Evolutionary conservation across 176 grass and related monocot species (phyloP), one percentile per base, ranked within the genome.

Genomic region (Cymbopogon citratus): DNA sequence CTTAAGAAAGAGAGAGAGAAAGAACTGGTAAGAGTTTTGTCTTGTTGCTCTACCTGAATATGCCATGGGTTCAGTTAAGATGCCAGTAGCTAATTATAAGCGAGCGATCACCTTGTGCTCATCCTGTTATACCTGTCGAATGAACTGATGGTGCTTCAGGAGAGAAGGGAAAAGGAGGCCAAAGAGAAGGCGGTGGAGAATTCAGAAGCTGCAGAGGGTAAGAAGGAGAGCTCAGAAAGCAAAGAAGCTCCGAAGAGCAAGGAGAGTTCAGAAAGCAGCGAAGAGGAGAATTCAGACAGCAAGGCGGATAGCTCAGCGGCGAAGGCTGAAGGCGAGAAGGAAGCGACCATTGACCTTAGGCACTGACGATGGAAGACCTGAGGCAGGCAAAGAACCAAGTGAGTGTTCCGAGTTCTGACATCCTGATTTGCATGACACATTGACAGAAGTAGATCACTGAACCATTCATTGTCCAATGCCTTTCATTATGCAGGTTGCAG

Each of bases 331-430:
- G 75, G 69, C 49, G 85, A 75, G 13, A 81, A 78, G 46, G 87
- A 91, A 44, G 38, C 2, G 18, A 12, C 41, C 21, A 74, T 90
- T 34, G 80, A 76, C 44, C 93, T 95, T 25, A 91, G 96, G 79
- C 82, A 24, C 56, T 99, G 64, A 99, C 86, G 18, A 99, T 95
- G 96, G 89, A 95, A 65, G 96, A 99, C 74, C 66, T 99, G 74
- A 95, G 82, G 88, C 83, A 93, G 76, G 96, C 96, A 84, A 99
- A 90, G 76, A 90, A 84, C 77, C 96, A 99, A 68, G 96, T 99
- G 86, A 89, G 86, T 59, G 38, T 33, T 33, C 31, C 3, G 31
- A 33, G 66, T 85, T n/a, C n/a, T 5, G 1, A 23, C 2, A 33
- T 6, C 44, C 54, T 38, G 43, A 36, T 27, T 62, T 75, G n/a